Evolutionary conservation across 257 asterid species (phyloP), one percentile per base, ranked within the genome.

Genomic region (Schizonepeta tenuifolia): DNA sequence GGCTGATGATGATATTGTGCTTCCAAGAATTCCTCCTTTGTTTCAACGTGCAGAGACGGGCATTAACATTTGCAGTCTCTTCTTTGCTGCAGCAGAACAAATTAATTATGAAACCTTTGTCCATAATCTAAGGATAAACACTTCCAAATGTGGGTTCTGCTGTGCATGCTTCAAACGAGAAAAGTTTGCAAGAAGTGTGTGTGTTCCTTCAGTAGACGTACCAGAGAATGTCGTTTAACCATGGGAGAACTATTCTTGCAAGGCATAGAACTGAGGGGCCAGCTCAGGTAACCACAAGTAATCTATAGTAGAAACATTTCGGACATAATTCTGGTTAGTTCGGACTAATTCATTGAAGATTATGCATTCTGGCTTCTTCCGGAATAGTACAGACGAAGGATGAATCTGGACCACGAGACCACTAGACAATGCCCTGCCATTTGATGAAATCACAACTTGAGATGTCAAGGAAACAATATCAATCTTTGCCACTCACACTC

Each of bases 231-330:
- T 70, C 14, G 40, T 58, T 18, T 38, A 75, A 21, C 46, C 65
- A 63, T 12, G 70, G 58, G 20, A 41, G 20, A 9, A 33, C 86
- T 87, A 88, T 41, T 83, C 91, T 40, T 67, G 82, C 75, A 80
- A 44, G 71, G 95, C 86, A 64, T 84, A 91, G 50, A 78, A 86
- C 24, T 89, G 92, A 44, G 97, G 98, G 67, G 98, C 98, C 66
- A 93, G 78, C 86, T 93, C 98, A 46, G 89, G 78, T 65, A 94
- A 84, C 97, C 99, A 94, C 79, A 88, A 74, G 88, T 81, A 89
- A 79, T 91, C 99, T 53, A 94, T 85, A 75, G 83, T 81, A 31
- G 96, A 84, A 56, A 89, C 86, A 64, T 91, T 86, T n/a, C 97
- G 95, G 58, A 91, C 72, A 71, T 91, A 94, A 55, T 83, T 89